These are phyloP conservation scores for Suhomyces choctaworum DNA, from an alignment of 1,139 yeast genomes.

Conservation along the genomic window DNA sequence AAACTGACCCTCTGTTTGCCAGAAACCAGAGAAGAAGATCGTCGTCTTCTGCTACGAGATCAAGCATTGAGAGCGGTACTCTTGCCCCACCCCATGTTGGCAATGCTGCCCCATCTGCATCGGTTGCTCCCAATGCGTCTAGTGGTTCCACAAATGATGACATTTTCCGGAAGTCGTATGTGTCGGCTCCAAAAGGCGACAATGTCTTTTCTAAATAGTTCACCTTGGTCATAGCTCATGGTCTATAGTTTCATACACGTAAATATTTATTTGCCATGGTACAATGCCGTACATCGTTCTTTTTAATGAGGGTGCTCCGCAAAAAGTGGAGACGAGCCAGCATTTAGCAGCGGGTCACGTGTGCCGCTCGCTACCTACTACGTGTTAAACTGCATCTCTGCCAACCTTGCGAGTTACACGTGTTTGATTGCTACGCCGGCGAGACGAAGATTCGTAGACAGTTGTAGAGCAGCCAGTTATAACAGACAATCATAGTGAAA, in stretches of 20 bases:
- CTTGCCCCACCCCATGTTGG: conserved; percentile 1
- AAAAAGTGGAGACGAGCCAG: too few relatives aligned
- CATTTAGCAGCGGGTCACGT: too few relatives aligned
- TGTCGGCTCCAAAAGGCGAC: conserved; percentile 10
- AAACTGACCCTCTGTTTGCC: conserved; percentile 79
- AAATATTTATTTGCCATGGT: neutral
- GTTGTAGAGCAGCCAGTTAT: too few relatives aligned
- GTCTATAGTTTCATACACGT: conserved; percentile 3
- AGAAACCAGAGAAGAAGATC: conserved; percentile 84
- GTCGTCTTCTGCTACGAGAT: conserved; percentile 47
- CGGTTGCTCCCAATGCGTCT: conserved; percentile 5
- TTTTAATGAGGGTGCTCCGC: too few relatives aligned
- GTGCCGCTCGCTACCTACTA: too few relatives aligned
- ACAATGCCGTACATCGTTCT: too few relatives aligned
- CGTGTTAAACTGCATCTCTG: too few relatives aligned
- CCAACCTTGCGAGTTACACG: conserved; percentile 13
- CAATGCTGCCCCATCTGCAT: conserved; percentile 1
- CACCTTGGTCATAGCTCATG: too few relatives aligned
- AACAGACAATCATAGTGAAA: too few relatives aligned
- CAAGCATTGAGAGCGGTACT: conserved; percentile 32
- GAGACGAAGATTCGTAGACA: too few relatives aligned
- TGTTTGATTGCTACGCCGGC: conserved; percentile 11
- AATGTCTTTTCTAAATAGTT: conserved; percentile 11
- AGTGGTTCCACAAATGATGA: conserved; percentile 17
- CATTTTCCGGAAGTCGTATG: conserved; percentile 22